Evolutionary conservation across 352 stramenopile species (phyloP).

Genomic region (Pythium brachiatum): DNA sequence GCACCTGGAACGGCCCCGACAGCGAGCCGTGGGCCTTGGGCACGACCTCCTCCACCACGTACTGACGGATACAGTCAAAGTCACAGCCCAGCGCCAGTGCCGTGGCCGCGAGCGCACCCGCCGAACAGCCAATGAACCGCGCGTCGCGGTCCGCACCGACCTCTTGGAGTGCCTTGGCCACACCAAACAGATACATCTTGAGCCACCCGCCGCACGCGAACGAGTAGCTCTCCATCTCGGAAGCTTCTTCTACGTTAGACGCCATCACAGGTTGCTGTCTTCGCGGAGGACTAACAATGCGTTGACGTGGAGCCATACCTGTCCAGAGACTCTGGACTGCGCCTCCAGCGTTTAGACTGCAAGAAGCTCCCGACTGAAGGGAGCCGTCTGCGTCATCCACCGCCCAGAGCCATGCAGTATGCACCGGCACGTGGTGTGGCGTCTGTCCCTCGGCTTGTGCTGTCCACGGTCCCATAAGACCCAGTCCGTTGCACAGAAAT

Average conservation of each 20-base stretch:
- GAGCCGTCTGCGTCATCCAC: neutral
- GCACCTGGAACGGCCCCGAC: conserved; percentile 60
- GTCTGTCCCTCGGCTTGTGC: neutral
- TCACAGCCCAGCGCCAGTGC: conserved; percentile 67
- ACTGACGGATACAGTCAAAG: conserved; percentile 69
- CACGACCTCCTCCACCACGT: conserved; percentile 51
- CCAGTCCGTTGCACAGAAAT: conserved; percentile 1
- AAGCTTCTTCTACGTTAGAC: neutral
- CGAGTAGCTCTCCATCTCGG: conserved; percentile 55
- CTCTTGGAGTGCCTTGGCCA: conserved; percentile 82
- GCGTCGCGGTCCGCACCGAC: conserved; percentile 55
- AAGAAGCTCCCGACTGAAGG: conserved; percentile 1
- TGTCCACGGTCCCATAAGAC: conserved; percentile 1
- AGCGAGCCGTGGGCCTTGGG: conserved; percentile 50
- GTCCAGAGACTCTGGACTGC: too few relatives aligned
- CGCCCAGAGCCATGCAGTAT: neutral
- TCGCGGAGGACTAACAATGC: neutral
- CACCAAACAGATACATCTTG: conserved; percentile 88
- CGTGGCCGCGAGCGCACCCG: conserved; percentile 69
- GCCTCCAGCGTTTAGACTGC: too few relatives aligned
- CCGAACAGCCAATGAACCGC: conserved; percentile 77
- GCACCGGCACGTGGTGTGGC: neutral
- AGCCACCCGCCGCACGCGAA: conserved; percentile 87
- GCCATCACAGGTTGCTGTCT: neutral
- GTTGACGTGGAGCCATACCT: neutral